Conservation (phyloP, 2,329 filamentous ascomycete species). For the Waltergamsia citrina region DNA sequence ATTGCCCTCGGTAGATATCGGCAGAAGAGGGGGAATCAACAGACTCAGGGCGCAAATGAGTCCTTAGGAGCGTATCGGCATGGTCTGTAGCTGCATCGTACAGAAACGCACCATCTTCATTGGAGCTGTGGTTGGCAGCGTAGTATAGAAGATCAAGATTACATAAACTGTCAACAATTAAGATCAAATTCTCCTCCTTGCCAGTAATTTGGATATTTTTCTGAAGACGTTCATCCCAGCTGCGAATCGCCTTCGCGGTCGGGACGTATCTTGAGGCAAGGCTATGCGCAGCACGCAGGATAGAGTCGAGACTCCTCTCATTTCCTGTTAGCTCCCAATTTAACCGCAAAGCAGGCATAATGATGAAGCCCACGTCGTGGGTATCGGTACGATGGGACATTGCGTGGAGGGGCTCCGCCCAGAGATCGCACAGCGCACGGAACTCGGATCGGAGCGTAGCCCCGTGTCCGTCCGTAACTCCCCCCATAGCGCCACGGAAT, state of each 20-base stretch:
- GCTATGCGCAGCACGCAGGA: conserved; percentile 31
- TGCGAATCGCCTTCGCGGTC: conserved; percentile 31
- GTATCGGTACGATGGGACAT: conserved; percentile 36
- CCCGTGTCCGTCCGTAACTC: not conserved
- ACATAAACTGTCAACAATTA: conserved; percentile 33
- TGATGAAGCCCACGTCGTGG: conserved; percentile 45
- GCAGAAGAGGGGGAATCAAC: not conserved
- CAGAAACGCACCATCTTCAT: conserved; percentile 13
- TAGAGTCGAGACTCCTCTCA: conserved; percentile 23
- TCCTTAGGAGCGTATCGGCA: conserved; percentile 24
- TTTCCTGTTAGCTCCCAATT: conserved; percentile 36
- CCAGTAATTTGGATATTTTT: conserved; percentile 15
- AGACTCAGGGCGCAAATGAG: conserved; percentile 26
- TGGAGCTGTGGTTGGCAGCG: conserved; percentile 20
- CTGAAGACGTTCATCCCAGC: conserved; percentile 31
- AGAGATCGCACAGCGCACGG: conserved; percentile 12
- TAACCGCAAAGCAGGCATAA: conserved; percentile 33
- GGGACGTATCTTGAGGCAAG: conserved; percentile 31
- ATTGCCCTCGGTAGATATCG: conserved; percentile 10
- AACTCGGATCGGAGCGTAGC: not conserved
- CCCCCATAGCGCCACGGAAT: no score
- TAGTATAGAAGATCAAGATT: conserved; percentile 29
- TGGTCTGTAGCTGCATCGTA: conserved; percentile 25
- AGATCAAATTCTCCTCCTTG: conserved; percentile 19
- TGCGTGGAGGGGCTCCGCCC: conserved; percentile 22